Evolutionary conservation across 495 filamentous ascomycete species (phyloP).

Genomic region (Neurospora sp.): DNA sequence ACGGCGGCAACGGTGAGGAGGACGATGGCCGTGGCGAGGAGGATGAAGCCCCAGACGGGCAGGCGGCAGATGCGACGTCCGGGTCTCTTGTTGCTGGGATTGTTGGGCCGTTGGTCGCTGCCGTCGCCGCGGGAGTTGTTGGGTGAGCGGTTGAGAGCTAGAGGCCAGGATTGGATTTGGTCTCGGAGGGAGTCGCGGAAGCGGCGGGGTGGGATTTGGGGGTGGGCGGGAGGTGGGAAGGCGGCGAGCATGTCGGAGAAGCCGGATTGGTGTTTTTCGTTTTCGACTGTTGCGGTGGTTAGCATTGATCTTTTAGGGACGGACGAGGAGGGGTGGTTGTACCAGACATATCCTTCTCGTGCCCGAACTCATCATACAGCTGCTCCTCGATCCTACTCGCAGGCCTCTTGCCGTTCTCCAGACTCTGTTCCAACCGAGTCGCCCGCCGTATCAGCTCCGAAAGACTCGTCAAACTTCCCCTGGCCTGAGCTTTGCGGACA

Average conservation of each 20-base stretch:
- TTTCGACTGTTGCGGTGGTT: constrained; percentile 26
- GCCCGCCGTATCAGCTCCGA: constrained; percentile 84
- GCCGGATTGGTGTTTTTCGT: constrained; percentile 44
- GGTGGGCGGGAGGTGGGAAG: constrained; percentile 71
- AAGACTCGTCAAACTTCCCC: constrained; percentile 82
- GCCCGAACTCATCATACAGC: constrained; percentile 14
- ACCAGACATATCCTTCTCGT: constrained; percentile 32
- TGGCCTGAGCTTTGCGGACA: constrained; percentile 64
- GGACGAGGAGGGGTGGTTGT: constrained; percentile 6
- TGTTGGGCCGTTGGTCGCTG: constrained; percentile 6
- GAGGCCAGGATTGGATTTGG: constrained; percentile 32
- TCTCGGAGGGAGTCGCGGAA: constrained; percentile 30
- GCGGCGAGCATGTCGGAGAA: constrained; percentile 86
- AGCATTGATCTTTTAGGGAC: constrained; percentile 8
- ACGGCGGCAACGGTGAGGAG: constrained; percentile 77
- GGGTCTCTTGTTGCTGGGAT: constrained; percentile 13
- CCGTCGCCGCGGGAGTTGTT: constrained; percentile 19
- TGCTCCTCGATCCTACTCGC: constrained; percentile 55
- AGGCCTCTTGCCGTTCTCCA: constrained; percentile 74
- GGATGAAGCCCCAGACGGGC: constrained; percentile 66
- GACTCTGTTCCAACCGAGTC: constrained; percentile 73
- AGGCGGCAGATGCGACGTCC: constrained; percentile 60
- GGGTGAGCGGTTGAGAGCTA: constrained; percentile 18
- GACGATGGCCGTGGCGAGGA: constrained; percentile 57
- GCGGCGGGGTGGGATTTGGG: constrained; percentile 40